These are phyloP conservation scores for Nakazawaea laoshanensis DNA, from an alignment of 805 yeast genomes.

Conservation along the genomic window DNA sequence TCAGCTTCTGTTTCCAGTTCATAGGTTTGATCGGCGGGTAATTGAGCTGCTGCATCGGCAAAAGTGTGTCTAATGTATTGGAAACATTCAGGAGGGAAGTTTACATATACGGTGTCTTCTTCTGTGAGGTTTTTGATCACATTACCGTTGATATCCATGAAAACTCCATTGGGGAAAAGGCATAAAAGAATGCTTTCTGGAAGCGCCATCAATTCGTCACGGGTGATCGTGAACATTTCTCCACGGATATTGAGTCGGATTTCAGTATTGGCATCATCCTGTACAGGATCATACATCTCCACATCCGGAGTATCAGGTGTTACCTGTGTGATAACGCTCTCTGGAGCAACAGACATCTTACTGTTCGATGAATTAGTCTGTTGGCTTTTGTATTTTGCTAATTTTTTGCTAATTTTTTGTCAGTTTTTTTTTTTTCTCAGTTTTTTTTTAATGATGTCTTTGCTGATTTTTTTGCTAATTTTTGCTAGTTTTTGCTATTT, in stretches of 20 bases:
- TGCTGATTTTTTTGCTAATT: too few relatives aligned
- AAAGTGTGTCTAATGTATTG: constrained; percentile 72
- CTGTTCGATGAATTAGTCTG: background rate
- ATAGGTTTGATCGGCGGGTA: constrained; percentile 21
- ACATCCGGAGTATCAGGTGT: constrained; percentile 28
- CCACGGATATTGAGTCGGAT: constrained; percentile 79
- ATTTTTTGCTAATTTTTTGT: too few relatives aligned
- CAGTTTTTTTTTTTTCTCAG: too few relatives aligned
- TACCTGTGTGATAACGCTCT: constrained; percentile 66
- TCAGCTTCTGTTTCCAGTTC: constrained; percentile 37
- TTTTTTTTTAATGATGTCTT: too few relatives aligned
- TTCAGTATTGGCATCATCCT: constrained; percentile 51
- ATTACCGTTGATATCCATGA: constrained; percentile 67
- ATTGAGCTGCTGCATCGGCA: constrained; percentile 57
- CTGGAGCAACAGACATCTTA: constrained; percentile 12
- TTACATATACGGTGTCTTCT: constrained; percentile 71
- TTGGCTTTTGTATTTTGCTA: constrained; percentile 13
- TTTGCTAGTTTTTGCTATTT: too few relatives aligned
- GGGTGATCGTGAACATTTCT: constrained; percentile 58
- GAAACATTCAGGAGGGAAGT: constrained; percentile 82
- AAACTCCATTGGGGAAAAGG: constrained; percentile 85
- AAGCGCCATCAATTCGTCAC: constrained; percentile 83
- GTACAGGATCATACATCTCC: constrained; percentile 11
- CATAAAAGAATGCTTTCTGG: constrained; percentile 88
- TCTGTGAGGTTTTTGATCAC: constrained; percentile 75